phyloP scores from a whole-genome alignment of 23 red algal genomes.

The Gracilaria caudata region DNA sequence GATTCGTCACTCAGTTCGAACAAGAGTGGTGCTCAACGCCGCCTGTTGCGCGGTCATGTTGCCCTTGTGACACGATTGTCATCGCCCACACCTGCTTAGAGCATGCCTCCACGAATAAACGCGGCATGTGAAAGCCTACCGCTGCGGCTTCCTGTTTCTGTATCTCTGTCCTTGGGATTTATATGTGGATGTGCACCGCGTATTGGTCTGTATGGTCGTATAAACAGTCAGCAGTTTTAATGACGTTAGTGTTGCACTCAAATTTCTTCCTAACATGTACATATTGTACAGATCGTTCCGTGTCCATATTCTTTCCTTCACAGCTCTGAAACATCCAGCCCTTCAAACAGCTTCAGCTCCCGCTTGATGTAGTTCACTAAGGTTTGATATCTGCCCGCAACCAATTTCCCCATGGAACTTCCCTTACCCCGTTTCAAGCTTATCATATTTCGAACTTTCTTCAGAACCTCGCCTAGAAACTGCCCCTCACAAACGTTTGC shows the following conservation, averaged over 20 bases:
- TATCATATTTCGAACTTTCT: conserved; percentile 36
- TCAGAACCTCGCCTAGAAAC: conserved; percentile 39
- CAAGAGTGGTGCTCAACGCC: not conserved
- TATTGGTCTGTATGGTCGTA: not conserved
- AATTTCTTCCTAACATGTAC: not conserved
- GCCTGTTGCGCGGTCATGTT: not conserved
- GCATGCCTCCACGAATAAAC: not conserved
- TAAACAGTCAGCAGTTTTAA: conserved; percentile 44
- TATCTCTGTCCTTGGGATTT: too few species aligned
- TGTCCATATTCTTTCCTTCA: not conserved
- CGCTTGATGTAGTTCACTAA: conserved; percentile 42
- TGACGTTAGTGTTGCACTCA: conserved; percentile 18
- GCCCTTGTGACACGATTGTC: not conserved
- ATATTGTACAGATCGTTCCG: not conserved
- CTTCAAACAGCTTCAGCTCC: conserved; percentile 41
- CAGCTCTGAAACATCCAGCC: conserved; percentile 32
- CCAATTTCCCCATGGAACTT: conserved; percentile 44
- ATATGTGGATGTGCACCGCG: not conserved
- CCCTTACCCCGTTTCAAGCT: conserved; percentile 9
- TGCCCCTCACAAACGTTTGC: conserved; percentile 38
- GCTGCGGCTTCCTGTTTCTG: too few species aligned
- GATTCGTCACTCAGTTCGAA: not conserved
- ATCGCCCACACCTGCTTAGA: not conserved
- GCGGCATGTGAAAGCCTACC: not conserved
- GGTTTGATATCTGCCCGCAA: conserved; percentile 30